Percentiles rank a stretch among this genome's conserved stretches.
phyloP scores from a whole-genome alignment of 2,329 filamentous ascomycete genomes.

The Leptographium galeiforme region DNA sequence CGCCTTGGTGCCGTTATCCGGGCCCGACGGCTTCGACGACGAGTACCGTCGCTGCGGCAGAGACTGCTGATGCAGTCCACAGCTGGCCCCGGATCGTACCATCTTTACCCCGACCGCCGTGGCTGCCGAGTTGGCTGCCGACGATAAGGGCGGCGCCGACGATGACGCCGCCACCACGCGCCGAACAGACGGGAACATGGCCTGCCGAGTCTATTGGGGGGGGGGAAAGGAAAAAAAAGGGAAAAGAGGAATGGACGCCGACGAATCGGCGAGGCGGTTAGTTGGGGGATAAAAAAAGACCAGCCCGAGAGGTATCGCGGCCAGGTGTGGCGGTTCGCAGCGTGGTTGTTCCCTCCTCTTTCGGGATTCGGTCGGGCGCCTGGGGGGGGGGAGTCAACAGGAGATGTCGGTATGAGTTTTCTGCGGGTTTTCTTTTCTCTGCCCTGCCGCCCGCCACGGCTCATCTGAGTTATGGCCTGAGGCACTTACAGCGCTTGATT shows the following conservation, averaged over 20 bases:
- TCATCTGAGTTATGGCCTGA: not conserved
- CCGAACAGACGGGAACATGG: constrained; percentile 12
- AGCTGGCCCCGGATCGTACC: not conserved
- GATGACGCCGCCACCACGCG: constrained; percentile 11
- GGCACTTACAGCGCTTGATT: not conserved
- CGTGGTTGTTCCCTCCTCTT: not conserved
- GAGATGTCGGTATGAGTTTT: constrained; percentile 5
- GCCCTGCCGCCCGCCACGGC: not conserved
- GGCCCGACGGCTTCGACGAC: constrained; percentile 48
- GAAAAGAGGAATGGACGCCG: not conserved
- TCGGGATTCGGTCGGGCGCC: not conserved
- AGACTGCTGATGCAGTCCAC: not conserved
- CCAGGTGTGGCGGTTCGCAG: not conserved
- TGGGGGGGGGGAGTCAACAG: not conserved
- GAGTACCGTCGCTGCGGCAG: constrained; percentile 29
- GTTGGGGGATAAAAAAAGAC: not conserved
- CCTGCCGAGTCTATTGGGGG: not conserved
- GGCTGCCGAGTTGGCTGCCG: not conserved
- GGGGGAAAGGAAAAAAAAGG: not conserved
- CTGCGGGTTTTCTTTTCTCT: constrained; percentile 5
- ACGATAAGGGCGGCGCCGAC: constrained; percentile 2
- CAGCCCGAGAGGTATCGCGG: not conserved
- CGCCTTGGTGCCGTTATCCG: constrained; percentile 41
- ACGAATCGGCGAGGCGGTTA: not conserved
- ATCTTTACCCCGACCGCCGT: constrained; percentile 14